Evolutionary conservation across 2,329 filamentous ascomycete genomes (phyloP).

Genomic region (Epichloe coenophiala): DNA sequence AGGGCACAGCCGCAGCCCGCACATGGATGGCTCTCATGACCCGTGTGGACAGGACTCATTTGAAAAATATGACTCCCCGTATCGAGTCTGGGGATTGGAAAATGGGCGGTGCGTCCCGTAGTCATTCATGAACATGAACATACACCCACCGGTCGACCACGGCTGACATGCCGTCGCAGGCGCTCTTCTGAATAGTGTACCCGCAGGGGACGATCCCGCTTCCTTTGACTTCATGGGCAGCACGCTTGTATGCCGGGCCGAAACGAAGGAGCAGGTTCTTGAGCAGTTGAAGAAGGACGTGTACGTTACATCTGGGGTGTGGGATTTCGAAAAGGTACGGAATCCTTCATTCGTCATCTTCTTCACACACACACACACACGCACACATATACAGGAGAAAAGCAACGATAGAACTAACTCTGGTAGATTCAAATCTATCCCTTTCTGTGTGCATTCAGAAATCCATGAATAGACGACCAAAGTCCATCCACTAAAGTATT

Average conservation of each 20-base stretch:
- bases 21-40: background rate
- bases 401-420: background rate
- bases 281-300: slow-evolving; percentile 57
- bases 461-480: slow-evolving; percentile 10
- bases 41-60: slow-evolving; percentile 28
- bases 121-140: background rate
- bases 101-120: slow-evolving; percentile 42
- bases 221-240: slow-evolving; percentile 62
- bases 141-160: too few species aligned
- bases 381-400: too few species aligned
- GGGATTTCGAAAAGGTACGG: slow-evolving; percentile 58
- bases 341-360: slow-evolving; percentile 2
- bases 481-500: background rate
- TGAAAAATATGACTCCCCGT: slow-evolving; percentile 39
- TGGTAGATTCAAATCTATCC: slow-evolving; percentile 37
- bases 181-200: slow-evolving; percentile 52
- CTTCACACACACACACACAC: too few species aligned
- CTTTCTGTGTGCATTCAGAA: slow-evolving; percentile 28
- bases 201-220: slow-evolving; percentile 44
- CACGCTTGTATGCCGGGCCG: slow-evolving; percentile 52
- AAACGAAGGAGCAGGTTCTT: slow-evolving; percentile 55
- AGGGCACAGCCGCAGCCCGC: background rate
- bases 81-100: slow-evolving; percentile 44
- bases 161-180: slow-evolving; percentile 28
- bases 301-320: slow-evolving; percentile 59